phyloP scores from a whole-genome alignment of 768 basidiomycete species.

The Nevesoporus exiguus region DNA sequence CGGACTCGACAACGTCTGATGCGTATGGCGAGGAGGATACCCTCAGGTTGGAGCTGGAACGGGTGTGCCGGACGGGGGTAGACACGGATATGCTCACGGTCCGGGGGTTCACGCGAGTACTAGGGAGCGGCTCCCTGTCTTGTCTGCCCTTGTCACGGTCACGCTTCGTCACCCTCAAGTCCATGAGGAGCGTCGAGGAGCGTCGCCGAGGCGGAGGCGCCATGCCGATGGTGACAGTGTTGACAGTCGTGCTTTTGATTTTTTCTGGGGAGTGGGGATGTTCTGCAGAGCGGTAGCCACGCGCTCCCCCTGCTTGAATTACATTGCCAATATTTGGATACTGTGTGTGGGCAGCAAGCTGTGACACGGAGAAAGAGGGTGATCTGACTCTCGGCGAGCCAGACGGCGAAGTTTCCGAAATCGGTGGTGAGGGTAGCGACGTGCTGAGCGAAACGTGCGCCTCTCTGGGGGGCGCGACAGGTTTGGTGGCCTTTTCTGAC shows the following conservation, averaged over 20 bases:
- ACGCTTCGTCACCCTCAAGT: neutral
- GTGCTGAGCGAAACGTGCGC: neutral
- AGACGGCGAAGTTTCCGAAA: slow-evolving; percentile 25
- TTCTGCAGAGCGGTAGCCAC: slow-evolving; percentile 3
- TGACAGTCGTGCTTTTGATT: slow-evolving; percentile 16
- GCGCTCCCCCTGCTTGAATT: slow-evolving; percentile 5
- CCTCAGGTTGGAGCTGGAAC: slow-evolving; percentile 28
- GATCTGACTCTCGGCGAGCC: slow-evolving; percentile 21
- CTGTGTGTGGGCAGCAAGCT: neutral
- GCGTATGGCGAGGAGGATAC: slow-evolving; percentile 8
- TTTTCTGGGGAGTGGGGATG: neutral
- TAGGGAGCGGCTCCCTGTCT: neutral
- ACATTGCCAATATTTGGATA: slow-evolving; percentile 26
- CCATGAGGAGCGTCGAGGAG: slow-evolving; percentile 25
- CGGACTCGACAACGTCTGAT: slow-evolving; percentile 9
- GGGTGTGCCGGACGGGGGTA: slow-evolving; percentile 18
- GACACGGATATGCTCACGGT: neutral
- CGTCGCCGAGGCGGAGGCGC: slow-evolving; percentile 16
- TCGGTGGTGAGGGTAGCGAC: slow-evolving; percentile 26
- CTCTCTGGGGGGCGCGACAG: neutral
- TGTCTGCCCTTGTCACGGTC: slow-evolving; percentile 9
- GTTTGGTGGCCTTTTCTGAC: neutral
- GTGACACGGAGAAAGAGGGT: slow-evolving; percentile 11
- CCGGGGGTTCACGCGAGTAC: neutral
- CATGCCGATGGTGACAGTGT: slow-evolving; percentile 26